These are phyloP conservation scores for Dendryphion nanum DNA, from an alignment of 2,329 filamentous ascomycete species.

Conservation along the genomic window DNA sequence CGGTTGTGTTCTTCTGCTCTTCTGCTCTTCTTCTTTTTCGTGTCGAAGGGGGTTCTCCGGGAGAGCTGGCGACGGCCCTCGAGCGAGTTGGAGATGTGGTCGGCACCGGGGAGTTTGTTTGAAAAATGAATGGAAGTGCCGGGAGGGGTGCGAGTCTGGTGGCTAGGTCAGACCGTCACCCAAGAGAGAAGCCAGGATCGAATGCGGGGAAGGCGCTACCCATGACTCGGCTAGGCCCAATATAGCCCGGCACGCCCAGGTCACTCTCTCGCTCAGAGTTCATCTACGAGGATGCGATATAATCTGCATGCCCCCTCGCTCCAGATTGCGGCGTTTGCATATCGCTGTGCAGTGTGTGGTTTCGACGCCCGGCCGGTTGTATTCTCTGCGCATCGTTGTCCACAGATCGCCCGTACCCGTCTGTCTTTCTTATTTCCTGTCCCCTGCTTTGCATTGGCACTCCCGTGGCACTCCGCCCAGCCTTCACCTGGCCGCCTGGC, in stretches of 20 bases:
- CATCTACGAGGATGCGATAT: constrained; percentile 25
- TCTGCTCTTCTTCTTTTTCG: too few relatives aligned
- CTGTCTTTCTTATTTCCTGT: too few relatives aligned
- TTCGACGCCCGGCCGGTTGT: too few relatives aligned
- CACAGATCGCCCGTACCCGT: too few relatives aligned
- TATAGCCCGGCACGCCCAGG: constrained; percentile 24
- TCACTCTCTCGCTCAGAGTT: constrained; percentile 21
- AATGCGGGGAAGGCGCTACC: constrained; percentile 29
- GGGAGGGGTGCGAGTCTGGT: constrained; percentile 7
- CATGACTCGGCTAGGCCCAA: constrained; percentile 28
- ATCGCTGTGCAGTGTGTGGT: too few relatives aligned
- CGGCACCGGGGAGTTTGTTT: constrained; percentile 5
- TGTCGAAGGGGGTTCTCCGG: constrained; percentile 5
- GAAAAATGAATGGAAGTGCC: too few relatives aligned
- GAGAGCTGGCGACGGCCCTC: constrained; percentile 10
- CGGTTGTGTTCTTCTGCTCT: too few relatives aligned
- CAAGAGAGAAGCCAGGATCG: constrained; percentile 20
- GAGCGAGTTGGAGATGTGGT: neutral
- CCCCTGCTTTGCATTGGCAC: too few relatives aligned
- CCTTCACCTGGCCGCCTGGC: neutral
- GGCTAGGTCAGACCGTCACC: constrained; percentile 2
- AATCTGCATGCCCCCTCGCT: constrained; percentile 19
- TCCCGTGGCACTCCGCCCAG: neutral
- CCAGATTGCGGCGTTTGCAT: constrained; percentile 23
- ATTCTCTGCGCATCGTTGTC: too few relatives aligned